These are phyloP conservation scores for Trametes cubensis DNA, from an alignment of 768 basidiomycete species.

Conservation along the genomic window DNA sequence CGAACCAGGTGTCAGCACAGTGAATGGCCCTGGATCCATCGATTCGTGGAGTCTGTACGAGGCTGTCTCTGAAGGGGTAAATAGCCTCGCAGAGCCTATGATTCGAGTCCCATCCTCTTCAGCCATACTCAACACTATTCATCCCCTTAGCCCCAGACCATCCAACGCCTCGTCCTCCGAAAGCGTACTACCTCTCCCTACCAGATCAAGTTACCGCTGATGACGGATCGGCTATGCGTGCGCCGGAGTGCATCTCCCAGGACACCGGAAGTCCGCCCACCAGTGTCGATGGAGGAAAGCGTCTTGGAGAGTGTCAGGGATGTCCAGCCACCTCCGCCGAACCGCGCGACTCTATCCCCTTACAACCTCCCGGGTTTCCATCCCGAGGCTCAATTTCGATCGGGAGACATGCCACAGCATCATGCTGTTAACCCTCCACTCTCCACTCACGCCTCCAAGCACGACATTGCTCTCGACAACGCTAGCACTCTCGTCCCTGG, in stretches of 20 bases:
- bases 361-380: too few species aligned
- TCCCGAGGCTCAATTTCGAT: too few species aligned
- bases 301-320: too few species aligned
- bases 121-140: background rate
- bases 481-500: background rate
- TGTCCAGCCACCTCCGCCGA: background rate
- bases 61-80: conserved; percentile 1
- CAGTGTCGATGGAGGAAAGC: too few species aligned
- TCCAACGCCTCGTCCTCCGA: conserved; percentile 16
- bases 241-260: background rate
- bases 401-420: too few species aligned
- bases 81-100: too few species aligned
- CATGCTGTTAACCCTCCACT: too few species aligned
- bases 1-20: too few species aligned
- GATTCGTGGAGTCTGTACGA: background rate
- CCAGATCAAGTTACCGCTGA: conserved; percentile 23
- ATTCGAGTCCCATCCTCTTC: background rate
- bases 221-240: conserved; percentile 11
- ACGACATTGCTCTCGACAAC: too few species aligned
- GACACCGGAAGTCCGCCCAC: background rate
- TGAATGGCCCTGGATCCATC: background rate
- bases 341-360: too few species aligned
- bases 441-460: too few species aligned
- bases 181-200: conserved; percentile 23
- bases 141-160: conserved; percentile 8